phyloP scores from a whole-genome alignment of 768 basidiomycete species.

The Pholiota conissans region DNA sequence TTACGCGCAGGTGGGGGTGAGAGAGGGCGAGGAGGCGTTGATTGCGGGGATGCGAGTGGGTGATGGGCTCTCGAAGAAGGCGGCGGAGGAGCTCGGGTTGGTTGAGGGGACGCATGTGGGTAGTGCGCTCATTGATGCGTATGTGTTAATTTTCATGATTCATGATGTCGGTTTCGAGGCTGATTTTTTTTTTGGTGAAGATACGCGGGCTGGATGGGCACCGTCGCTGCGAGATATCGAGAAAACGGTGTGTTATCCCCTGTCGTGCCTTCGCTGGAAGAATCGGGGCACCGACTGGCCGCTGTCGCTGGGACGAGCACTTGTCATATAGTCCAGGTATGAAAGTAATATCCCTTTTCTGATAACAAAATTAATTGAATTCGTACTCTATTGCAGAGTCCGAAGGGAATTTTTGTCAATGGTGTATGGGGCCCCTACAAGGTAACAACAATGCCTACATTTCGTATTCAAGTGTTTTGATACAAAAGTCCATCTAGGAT shows the following conservation, averaged over 20 bases:
- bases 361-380: background rate
- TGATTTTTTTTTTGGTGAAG: constrained; percentile 30
- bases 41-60: constrained; percentile 89
- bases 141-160: constrained; percentile 28
- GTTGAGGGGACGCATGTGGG: constrained; percentile 88
- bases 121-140: constrained; percentile 95
- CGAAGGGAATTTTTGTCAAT: constrained; percentile 79
- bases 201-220: constrained; percentile 97
- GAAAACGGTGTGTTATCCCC: constrained; percentile 53
- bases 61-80: constrained; percentile 69
- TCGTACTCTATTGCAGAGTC: constrained; percentile 48
- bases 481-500: constrained; percentile 43
- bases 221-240: constrained; percentile 76
- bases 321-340: constrained; percentile 89
- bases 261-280: constrained; percentile 60
- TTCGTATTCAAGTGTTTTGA: background rate
- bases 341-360: constrained; percentile 1
- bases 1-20: constrained; percentile 75
- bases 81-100: constrained; percentile 86
- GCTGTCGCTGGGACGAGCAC: constrained; percentile 96
- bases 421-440: constrained; percentile 94
- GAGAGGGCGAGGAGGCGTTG: constrained; percentile 57
- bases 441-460: constrained; percentile 29
- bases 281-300: constrained; percentile 81
- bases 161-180: too few relatives aligned